Conservation (phyloP, 371 early-diverging fungal genomes). For the Syncephalastrum monosporum region DNA sequence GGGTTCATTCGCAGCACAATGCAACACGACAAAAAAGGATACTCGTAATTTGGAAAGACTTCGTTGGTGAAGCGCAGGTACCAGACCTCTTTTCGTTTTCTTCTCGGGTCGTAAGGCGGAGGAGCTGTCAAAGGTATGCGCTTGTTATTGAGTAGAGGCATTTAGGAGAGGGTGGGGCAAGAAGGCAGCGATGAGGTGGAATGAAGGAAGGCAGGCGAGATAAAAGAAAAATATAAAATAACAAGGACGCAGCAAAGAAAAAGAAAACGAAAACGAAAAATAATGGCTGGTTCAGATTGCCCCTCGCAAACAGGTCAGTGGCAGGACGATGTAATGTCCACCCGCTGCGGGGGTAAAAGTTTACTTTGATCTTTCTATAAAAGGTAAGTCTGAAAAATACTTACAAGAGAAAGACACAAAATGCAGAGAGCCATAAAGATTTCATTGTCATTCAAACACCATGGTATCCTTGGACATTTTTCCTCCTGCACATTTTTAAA, state of each 20-base stretch:
- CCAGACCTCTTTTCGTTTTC: constrained; percentile 62
- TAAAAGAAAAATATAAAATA: constrained; percentile 3
- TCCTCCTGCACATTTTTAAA: too few relatives aligned
- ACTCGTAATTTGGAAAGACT: constrained; percentile 84
- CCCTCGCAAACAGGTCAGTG: too few relatives aligned
- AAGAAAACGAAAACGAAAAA: neutral
- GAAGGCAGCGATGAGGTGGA: too few relatives aligned
- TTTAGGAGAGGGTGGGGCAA: constrained; percentile 5
- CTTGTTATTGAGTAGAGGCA: constrained; percentile 45
- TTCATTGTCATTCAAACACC: too few relatives aligned
- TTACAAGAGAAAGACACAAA: too few relatives aligned
- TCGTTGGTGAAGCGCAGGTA: constrained; percentile 85
- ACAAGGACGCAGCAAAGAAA: constrained; percentile 4
- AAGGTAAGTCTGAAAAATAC: too few relatives aligned
- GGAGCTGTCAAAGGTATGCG: constrained; percentile 30
- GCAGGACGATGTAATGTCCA: too few relatives aligned
- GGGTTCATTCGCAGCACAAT: neutral
- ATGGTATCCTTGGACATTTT: too few relatives aligned
- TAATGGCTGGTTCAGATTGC: too few relatives aligned
- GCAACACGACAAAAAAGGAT: constrained; percentile 29
- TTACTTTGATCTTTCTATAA: too few relatives aligned
- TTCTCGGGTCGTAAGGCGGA: constrained; percentile 38
- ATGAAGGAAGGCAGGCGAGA: neutral
- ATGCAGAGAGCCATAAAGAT: too few relatives aligned
- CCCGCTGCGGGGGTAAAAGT: too few relatives aligned